phyloP scores from a whole-genome alignment of 192 early-diverging fungal genomes.

The Coemansia aciculifera region DNA sequence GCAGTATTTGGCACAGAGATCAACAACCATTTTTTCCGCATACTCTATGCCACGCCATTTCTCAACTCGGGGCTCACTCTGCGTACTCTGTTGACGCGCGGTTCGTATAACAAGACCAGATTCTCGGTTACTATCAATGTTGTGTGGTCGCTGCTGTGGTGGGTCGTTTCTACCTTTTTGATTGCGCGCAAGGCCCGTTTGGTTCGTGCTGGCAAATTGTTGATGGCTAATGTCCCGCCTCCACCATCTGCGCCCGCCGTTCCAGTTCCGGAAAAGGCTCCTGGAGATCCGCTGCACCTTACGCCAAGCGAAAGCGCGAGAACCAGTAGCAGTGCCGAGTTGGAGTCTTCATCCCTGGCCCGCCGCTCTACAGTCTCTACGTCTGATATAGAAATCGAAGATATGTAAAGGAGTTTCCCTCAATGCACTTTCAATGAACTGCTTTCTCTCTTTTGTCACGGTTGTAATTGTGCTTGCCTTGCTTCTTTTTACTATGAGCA shows the following conservation, averaged over 20 bases:
- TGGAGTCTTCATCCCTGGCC: background rate
- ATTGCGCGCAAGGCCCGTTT: conserved; percentile 48
- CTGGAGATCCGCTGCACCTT: background rate
- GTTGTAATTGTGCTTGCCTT: background rate
- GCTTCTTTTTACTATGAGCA: background rate
- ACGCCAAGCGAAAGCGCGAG: conserved; percentile 1
- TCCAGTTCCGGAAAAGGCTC: conserved; percentile 5
- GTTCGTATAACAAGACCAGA: conserved; percentile 35
- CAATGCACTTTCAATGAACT: background rate
- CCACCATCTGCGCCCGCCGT: conserved; percentile 13
- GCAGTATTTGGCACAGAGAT: conserved; percentile 50
- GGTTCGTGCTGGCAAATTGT: conserved; percentile 31
- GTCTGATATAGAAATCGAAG: conserved; percentile 47
- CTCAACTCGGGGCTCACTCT: conserved; percentile 29
- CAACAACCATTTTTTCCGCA: conserved; percentile 53
- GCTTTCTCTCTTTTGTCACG: background rate
- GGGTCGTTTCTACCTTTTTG: conserved; percentile 45
- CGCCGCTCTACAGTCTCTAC: background rate
- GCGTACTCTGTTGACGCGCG: conserved; percentile 36
- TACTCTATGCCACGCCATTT: conserved; percentile 46
- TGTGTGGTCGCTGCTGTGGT: conserved; percentile 35
- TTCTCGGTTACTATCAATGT: conserved; percentile 38
- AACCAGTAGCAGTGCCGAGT: background rate
- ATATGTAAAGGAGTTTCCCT: conserved; percentile 14
- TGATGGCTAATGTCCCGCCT: conserved; percentile 50